phyloP scores from a whole-genome alignment of 495 filamentous ascomycete species.

The Neurospora intermedia region DNA sequence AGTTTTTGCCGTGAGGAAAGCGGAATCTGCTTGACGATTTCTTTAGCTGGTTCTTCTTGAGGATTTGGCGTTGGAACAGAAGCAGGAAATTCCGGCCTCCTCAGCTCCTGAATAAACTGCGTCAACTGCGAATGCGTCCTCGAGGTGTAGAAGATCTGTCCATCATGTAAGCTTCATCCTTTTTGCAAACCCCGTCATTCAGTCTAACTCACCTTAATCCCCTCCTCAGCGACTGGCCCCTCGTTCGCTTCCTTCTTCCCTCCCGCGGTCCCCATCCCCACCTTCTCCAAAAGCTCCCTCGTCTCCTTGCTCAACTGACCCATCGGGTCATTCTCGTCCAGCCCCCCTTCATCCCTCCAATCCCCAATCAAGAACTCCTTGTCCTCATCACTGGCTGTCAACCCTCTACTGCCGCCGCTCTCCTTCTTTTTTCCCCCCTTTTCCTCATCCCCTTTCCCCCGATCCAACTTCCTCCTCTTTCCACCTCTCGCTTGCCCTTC shows the following conservation, averaged over 20 bases:
- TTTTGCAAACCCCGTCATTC: neutral
- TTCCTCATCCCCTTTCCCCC: constrained; percentile 6
- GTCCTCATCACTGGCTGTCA: constrained; percentile 47
- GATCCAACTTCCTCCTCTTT: constrained; percentile 16
- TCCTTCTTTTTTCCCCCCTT: constrained; percentile 14
- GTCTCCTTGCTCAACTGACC: constrained; percentile 51
- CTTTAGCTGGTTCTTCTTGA: constrained; percentile 31
- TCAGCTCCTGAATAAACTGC: constrained; percentile 86
- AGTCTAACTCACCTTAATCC: constrained; percentile 44
- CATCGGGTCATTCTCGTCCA: constrained; percentile 21
- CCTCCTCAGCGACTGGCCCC: constrained; percentile 42
- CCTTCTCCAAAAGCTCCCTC: constrained; percentile 50
- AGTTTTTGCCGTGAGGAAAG: constrained; percentile 86
- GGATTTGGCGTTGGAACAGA: constrained; percentile 21
- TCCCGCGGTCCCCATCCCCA: constrained; percentile 23
- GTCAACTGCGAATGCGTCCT: constrained; percentile 90
- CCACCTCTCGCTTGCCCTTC: constrained; percentile 25
- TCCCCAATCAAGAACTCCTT: constrained; percentile 67
- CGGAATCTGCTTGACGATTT: constrained; percentile 73
- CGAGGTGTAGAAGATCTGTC: constrained; percentile 80
- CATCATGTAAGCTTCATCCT: constrained; percentile 5
- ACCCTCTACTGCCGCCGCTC: constrained; percentile 13
- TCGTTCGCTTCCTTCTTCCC: constrained; percentile 22
- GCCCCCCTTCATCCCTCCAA: constrained; percentile 70
- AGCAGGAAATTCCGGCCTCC: constrained; percentile 68